Evolutionary conservation across 148 eudicot species (phyloP).

Genomic region (Rhododendron vialii): DNA sequence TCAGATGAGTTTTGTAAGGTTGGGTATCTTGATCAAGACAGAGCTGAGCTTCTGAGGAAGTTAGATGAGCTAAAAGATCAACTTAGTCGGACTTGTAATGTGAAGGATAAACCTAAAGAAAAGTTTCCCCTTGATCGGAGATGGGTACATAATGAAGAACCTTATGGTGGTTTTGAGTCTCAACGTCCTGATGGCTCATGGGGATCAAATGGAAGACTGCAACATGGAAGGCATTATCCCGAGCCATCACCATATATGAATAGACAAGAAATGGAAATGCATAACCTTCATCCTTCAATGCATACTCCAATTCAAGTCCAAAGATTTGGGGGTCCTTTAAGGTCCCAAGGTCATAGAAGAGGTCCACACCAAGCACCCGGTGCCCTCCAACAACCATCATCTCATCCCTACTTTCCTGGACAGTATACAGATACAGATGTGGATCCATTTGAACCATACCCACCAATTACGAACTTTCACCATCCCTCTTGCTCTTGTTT

Average conservation of each 20-base stretch:
- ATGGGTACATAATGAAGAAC: constrained; percentile 31
- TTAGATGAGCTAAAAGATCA: constrained; percentile 83
- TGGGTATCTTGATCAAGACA: constrained; percentile 49
- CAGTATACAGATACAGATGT: constrained; percentile 36
- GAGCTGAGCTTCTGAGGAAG: constrained; percentile 67
- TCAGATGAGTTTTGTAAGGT: constrained; percentile 31
- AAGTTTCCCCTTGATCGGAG: constrained; percentile 38
- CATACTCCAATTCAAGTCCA: constrained; percentile 31
- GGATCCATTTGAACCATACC: constrained; percentile 45
- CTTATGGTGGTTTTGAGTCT: constrained; percentile 37
- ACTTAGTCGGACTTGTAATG: constrained; percentile 45
- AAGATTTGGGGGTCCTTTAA: constrained; percentile 42
- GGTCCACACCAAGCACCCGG: constrained; percentile 37
- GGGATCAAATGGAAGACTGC: constrained; percentile 26
- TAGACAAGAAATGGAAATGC: constrained; percentile 26
- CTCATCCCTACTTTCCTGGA: constrained; percentile 39
- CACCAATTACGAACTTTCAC: constrained; percentile 31
- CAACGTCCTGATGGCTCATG: constrained; percentile 39
- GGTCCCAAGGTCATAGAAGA: constrained; percentile 45
- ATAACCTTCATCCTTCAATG: constrained; percentile 32
- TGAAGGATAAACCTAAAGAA: constrained; percentile 44
- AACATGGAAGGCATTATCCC: constrained; percentile 40
- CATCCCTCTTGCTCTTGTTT: constrained; percentile 66
- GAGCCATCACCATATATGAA: constrained; percentile 36
- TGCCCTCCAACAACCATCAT: constrained; percentile 28